Evolutionary conservation across 257 asterid genomes (phyloP), one percentile per base, ranked within the genome.

Genomic region (Solanum lycopersicoides): DNA sequence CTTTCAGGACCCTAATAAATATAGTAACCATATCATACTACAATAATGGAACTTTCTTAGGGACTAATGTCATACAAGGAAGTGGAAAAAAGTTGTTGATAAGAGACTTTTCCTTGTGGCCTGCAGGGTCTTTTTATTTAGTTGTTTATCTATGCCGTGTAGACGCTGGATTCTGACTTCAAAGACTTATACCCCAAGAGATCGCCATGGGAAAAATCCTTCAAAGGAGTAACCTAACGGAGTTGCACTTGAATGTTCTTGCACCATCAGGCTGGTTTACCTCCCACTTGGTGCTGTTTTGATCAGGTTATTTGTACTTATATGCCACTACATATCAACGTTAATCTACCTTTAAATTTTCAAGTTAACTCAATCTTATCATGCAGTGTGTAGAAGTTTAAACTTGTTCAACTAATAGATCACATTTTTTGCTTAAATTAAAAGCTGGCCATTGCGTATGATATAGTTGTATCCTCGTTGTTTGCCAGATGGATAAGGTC

Each of bases 251-350:
- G 99, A n/a, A 96, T 92, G 71, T 88, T 20, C 60, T 97, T 87
- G 98, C 97, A 25, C 92, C 98, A 4, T 90, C 97, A 30, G n/a
- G 97, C 99, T 84, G 98, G 95, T 87, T 86, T 97, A 41, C 99
- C 99, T 72, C 99, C 98, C 3, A 84, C n/a, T 96, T 13, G 99
- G 99, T 66, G 97, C 94, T 28, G 92, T n/a, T n/a, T 94, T 86
- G 95, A 90, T 44, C 90, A 94, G 99, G 99, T n/a, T 94, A 35
- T 56, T 77, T 69, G 59, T 32, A 82, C 45, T 82, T 53, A 32
- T 82, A 50, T 32, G 85, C n/a, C 83, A 82, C 71, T 32, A 21
- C 30, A 6, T 45, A 45, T 18, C 35, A 14, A n/a, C n/a, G n/a
- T n/a, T 14, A 80, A 1, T 47, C 44, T 32, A 20, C 30, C 32